Evolutionary conservation across 108 stramenopile genomes (phyloP), one percentile per base, ranked within the genome.

Genomic region (Pelagomonas calceolata): DNA sequence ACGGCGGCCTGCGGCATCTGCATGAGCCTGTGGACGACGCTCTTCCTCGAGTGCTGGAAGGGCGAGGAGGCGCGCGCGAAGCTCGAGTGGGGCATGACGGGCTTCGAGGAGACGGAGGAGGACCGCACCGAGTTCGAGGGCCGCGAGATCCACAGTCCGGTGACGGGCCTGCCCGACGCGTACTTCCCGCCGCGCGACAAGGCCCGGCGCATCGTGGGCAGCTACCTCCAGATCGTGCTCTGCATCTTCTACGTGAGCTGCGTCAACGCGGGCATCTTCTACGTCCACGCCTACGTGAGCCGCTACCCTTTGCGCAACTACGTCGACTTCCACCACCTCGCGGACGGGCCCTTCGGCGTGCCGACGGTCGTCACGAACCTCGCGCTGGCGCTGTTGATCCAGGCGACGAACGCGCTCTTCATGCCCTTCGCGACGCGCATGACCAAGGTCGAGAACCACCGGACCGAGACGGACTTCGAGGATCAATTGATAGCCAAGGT

Each of bases 401-500:
- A 60, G 31, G 0, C 14, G 31, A 45, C 32, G 35, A 51, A 32
- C 64, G 32, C 7, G 4, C 0, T 15, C 14, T 63, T 64, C 71
- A 65, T 64, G 30, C 65, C 63, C 31, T 66, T 72, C 71, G 32
- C 32, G 32, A 64, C 10, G 66, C 44, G 26, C 32, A 46, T 72
- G 68, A 75, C 16, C 36, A 34, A 68, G 36, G 71, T 65, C 63
- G 85, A 85, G 70, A 85, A 85, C 76, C 78, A 83, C 65, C 80
- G 83, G 34, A 84, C 83, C 30, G 78, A 84, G 63, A 82, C 76
- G 31, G 67, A 51, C 51, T 85, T 73, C 68, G 80, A 84, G 60
- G 80, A 85, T 73, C 35, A 70, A 36, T 65, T 81, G 66, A 85
- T 85, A 74, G 79, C 81, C 36, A 85, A 85, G 70, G 80, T 81